Conservation (phyloP, 768 basidiomycete genomes). For the Agaricus bisporus region DNA sequence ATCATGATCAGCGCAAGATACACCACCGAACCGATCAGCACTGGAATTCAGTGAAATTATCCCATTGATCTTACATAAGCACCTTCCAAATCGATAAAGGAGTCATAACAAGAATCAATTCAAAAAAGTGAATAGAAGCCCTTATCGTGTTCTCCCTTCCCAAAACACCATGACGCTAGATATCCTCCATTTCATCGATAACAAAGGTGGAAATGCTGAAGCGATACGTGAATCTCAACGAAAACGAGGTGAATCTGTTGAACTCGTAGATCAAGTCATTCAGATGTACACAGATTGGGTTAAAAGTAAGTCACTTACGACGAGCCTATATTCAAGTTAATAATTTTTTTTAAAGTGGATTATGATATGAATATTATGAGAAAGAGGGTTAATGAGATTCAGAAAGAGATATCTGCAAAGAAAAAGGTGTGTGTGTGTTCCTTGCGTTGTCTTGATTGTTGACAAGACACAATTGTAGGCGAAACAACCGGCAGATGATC, state of each 20-base stretch:
- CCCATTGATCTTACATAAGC: slow-evolving; percentile 2
- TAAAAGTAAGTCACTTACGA: too few species aligned
- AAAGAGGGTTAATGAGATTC: slow-evolving; percentile 83
- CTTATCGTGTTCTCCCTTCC: too few species aligned
- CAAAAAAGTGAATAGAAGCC: background rate
- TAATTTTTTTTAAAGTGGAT: slow-evolving; percentile 77
- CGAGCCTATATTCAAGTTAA: too few species aligned
- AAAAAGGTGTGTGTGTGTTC: slow-evolving; percentile 63
- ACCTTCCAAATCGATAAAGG: slow-evolving; percentile 1
- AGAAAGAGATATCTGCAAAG: slow-evolving; percentile 92
- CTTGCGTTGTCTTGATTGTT: too few species aligned
- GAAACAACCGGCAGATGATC: slow-evolving; percentile 85
- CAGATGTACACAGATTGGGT: slow-evolving; percentile 92
- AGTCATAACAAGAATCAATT: background rate
- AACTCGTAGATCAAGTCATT: slow-evolving; percentile 91
- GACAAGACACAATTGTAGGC: slow-evolving; percentile 42
- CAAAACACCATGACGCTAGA: slow-evolving; percentile 92
- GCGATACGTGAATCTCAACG: slow-evolving; percentile 89
- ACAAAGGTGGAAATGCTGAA: slow-evolving; percentile 88
- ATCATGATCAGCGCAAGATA: background rate
- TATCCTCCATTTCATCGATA: slow-evolving; percentile 72
- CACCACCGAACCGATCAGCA: too few species aligned
- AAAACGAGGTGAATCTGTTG: slow-evolving; percentile 84
- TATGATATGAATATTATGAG: slow-evolving; percentile 73
- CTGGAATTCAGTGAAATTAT: too few species aligned